Evolutionary conservation across 2,329 filamentous ascomycete species (phyloP), one percentile per base, ranked within the genome.

Genomic region (Pyrenochaeta sp.): DNA sequence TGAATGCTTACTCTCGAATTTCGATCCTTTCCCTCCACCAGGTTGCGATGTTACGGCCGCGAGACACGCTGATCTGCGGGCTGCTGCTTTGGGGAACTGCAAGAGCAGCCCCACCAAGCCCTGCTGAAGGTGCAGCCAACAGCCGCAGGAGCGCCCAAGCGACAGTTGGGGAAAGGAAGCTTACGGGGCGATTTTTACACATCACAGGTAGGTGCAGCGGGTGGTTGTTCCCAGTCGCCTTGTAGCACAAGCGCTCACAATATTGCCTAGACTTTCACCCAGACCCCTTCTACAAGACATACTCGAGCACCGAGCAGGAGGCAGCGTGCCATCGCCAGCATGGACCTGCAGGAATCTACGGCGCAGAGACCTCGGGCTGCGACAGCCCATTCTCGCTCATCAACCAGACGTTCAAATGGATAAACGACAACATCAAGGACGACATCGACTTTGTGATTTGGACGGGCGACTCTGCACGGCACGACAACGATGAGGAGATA

Each of bases 401-500:
- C 56, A 90, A 98, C 74, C 90, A 91, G 66, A 98, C 94, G 0
- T 91, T 98, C 70, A 83, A 88, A 68, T 99, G 94, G 94, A 89
- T 99, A 45, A 82, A 86, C 39, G 83, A 87, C 37, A 88, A 96
- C 67, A 71, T 97, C 52, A 89, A 85, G 70, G 89, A 93, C 71
- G 78, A 87, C 3, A 84, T 97, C 60, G 92, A 97, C 74, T 97
- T 97, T 72, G 88, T 97, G 44, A 81, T 97, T 43, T 97, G 92
- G 92, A 97, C 93, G 1, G 92, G 92, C 61, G 92, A 97, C 75
- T 94, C 90, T 29, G 91, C 90, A 17, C 86, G 92, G 60, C 92
- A 97, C 76, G 93, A 97, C 75, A 94, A 89, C 74, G 92, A 97
- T 72, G 90, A 94, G 73, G 77, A 84, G 42, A 82, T 90, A 30